Evolutionary conservation across 768 basidiomycete genomes (phyloP).

Genomic region (Pulveroboletus sp.): DNA sequence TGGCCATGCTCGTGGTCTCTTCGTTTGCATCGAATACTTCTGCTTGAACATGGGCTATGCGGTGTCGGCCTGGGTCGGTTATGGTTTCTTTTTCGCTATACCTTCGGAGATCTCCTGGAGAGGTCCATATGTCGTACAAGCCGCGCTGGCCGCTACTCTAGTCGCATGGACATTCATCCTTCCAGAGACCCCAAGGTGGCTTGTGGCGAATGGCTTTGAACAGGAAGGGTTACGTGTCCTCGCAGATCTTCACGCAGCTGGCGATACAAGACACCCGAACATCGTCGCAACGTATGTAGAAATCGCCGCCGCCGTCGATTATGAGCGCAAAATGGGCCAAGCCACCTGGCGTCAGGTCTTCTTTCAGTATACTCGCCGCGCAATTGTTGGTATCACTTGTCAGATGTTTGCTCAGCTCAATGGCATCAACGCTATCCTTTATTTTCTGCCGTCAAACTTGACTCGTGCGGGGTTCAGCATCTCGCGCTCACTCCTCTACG

Average conservation of each 20-base stretch:
- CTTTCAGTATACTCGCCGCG: slow-evolving; percentile 47
- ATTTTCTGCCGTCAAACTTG: slow-evolving; percentile 54
- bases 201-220: slow-evolving; percentile 51
- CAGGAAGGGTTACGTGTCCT: slow-evolving; percentile 49
- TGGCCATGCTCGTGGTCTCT: slow-evolving; percentile 46
- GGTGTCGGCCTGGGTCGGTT: slow-evolving; percentile 48
- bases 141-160: slow-evolving; percentile 46
- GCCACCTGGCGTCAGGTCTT: slow-evolving; percentile 51
- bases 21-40: slow-evolving; percentile 53
- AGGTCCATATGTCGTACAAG: slow-evolving; percentile 54
- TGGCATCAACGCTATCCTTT: slow-evolving; percentile 56
- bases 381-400: slow-evolving; percentile 49
- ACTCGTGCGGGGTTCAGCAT: slow-evolving; percentile 48
- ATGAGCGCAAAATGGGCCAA: slow-evolving; percentile 37
- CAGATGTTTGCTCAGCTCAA: slow-evolving; percentile 58
- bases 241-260: slow-evolving; percentile 55
- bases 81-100: slow-evolving; percentile 45
- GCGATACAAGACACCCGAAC: slow-evolving; percentile 41
- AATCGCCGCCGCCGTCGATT: slow-evolving; percentile 39
- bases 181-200: slow-evolving; percentile 54
- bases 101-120: slow-evolving; percentile 52
- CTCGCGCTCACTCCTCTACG: slow-evolving; percentile 42
- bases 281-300: slow-evolving; percentile 45
- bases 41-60: slow-evolving; percentile 52
- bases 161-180: slow-evolving; percentile 46